Evolutionary conservation across 805 yeast species (phyloP).

Genomic region (Ogataea nitratoaversa): DNA sequence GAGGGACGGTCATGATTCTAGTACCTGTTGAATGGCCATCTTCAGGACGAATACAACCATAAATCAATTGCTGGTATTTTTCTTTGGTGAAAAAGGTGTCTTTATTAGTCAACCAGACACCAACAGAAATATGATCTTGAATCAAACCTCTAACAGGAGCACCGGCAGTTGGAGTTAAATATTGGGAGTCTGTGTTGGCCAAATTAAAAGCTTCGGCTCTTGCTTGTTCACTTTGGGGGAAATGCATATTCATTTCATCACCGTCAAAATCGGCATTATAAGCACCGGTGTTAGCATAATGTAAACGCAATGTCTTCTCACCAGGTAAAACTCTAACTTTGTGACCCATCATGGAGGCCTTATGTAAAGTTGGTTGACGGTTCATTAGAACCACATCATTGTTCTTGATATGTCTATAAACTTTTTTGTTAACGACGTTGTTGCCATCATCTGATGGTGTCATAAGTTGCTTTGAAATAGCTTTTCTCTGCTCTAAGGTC

Average conservation of each 20-base stretch:
- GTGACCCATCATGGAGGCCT: conserved; percentile 99
- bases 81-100: conserved; percentile 90
- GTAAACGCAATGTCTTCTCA: conserved; percentile 92
- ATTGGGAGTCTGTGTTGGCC: conserved; percentile 97
- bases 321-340: conserved; percentile 95
- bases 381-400: conserved; percentile 96
- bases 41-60: conserved; percentile 94
- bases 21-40: conserved; percentile 85
- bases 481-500: conserved; percentile 91
- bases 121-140: conserved; percentile 98
- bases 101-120: conserved; percentile 95
- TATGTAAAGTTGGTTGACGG: conserved; percentile 98
- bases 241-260: conserved; percentile 99
- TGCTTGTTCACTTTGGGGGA: conserved; percentile 97
- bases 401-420: conserved; percentile 88
- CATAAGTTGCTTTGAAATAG: conserved; percentile 87
- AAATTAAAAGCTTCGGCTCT: conserved; percentile 91
- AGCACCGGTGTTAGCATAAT: conserved; percentile 98
- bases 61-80: conserved; percentile 86
- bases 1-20: conserved; percentile 75
- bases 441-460: conserved; percentile 65
- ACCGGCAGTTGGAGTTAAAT: conserved; percentile 97
- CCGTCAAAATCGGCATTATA: conserved; percentile 99
- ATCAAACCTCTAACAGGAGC: conserved; percentile 97
- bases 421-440: conserved; percentile 82